phyloP scores from a whole-genome alignment of 129 eudicot genomes.

The Saussurea involucrata region DNA sequence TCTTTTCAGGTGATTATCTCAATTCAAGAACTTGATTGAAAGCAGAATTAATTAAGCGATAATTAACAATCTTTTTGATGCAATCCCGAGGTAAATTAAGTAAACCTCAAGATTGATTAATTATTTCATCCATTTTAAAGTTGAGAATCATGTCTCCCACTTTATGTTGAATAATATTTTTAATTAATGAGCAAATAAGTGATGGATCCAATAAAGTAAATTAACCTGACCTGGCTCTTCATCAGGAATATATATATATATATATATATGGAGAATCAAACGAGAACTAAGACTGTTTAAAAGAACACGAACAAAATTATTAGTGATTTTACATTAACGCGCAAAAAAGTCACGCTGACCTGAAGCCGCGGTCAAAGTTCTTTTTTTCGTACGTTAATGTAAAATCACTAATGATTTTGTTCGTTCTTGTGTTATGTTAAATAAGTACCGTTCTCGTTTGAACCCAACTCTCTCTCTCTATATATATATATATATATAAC shows the following conservation, averaged over 20 bases:
- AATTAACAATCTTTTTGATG: slow-evolving; percentile 25
- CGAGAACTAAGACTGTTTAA: too few relatives aligned
- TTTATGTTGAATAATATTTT: slow-evolving; percentile 35
- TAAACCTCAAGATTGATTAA: slow-evolving; percentile 28
- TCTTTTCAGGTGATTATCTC: slow-evolving; percentile 28
- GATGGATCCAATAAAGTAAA: slow-evolving; percentile 69
- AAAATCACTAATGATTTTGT: too few relatives aligned
- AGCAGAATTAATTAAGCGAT: slow-evolving; percentile 15
- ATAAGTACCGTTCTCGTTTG: too few relatives aligned
- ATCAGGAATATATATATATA: background rate
- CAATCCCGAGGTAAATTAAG: slow-evolving; percentile 28
- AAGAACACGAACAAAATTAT: too few relatives aligned
- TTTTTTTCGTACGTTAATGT: too few relatives aligned
- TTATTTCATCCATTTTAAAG: slow-evolving; percentile 29
- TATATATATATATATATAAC: slow-evolving; percentile 22
- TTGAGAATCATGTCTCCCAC: slow-evolving; percentile 54
- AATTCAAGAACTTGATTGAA: slow-evolving; percentile 17
- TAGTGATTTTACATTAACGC: too few relatives aligned
- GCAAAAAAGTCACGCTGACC: too few relatives aligned
- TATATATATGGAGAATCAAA: too few relatives aligned
- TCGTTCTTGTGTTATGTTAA: background rate
- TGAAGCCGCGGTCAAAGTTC: too few relatives aligned
- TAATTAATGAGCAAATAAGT: slow-evolving; percentile 33
- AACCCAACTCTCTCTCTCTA: background rate
- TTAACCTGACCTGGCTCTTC: slow-evolving; percentile 43